phyloP scores from a whole-genome alignment of 495 filamentous ascomycete species.

The Penicillium dipodomyicola region DNA sequence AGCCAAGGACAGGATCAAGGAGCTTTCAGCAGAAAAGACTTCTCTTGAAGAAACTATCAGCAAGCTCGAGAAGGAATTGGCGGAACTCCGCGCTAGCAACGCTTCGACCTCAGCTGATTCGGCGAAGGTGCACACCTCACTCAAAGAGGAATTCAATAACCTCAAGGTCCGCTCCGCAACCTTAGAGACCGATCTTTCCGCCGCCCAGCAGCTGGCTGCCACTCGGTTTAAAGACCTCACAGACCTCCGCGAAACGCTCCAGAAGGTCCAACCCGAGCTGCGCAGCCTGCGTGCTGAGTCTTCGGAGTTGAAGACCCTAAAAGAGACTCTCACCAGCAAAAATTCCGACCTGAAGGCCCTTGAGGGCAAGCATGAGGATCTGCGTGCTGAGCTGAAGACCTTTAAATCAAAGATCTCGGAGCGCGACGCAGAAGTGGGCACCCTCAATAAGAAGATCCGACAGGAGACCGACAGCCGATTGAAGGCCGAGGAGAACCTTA shows the following conservation, averaged over 20 bases:
- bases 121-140: conserved; percentile 53
- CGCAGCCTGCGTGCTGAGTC: conserved; percentile 71
- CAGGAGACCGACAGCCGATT: conserved; percentile 69
- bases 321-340: conserved; percentile 69
- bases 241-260: conserved; percentile 70
- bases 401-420: conserved; percentile 67
- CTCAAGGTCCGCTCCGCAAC: conserved; percentile 66
- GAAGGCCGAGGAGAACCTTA: conserved; percentile 73
- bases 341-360: conserved; percentile 66
- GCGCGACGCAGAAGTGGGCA: conserved; percentile 72
- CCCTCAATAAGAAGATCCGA: conserved; percentile 69
- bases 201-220: conserved; percentile 80
- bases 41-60: conserved; percentile 60
- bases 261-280: conserved; percentile 85
- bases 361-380: conserved; percentile 76
- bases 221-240: conserved; percentile 84
- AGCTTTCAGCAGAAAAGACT: conserved; percentile 57
- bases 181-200: conserved; percentile 79
- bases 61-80: conserved; percentile 63
- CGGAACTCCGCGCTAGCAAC: conserved; percentile 56
- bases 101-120: conserved; percentile 47
- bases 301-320: conserved; percentile 63
- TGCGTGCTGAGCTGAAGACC: conserved; percentile 67
- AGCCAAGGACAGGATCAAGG: conserved; percentile 75
- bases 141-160: conserved; percentile 70